Conservation (phyloP, 805 yeast genomes). For the Yamadazyma takamatsuzukensis region DNA sequence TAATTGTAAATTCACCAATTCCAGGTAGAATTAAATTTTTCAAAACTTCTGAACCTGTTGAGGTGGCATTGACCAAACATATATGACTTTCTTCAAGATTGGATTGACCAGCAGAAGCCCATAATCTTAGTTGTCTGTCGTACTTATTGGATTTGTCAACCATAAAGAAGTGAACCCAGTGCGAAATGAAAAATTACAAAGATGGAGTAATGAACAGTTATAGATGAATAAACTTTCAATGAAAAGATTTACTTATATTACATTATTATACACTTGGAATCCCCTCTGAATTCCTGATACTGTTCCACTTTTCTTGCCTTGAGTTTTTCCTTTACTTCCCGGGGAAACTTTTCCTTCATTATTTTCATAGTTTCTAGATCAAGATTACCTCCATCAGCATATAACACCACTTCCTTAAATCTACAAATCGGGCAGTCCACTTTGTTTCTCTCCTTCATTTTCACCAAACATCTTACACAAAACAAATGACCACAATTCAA, state of each 20-base stretch:
- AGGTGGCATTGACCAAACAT: constrained; percentile 55
- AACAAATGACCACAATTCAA: constrained; percentile 64
- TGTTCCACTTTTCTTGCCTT: constrained; percentile 45
- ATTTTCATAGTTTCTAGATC: constrained; percentile 51
- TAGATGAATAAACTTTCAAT: too few relatives aligned
- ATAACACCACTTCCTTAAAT: constrained; percentile 45
- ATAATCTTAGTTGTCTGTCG: constrained; percentile 83
- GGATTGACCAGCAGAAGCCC: constrained; percentile 78
- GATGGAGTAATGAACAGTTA: too few relatives aligned
- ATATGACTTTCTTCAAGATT: constrained; percentile 55
- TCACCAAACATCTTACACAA: constrained; percentile 70
- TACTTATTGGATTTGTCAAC: constrained; percentile 52
- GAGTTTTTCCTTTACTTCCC: constrained; percentile 61
- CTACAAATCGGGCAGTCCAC: constrained; percentile 69
- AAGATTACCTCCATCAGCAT: constrained; percentile 58
- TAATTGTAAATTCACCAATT: constrained; percentile 58
- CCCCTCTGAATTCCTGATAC: constrained; percentile 22
- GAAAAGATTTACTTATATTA: too few relatives aligned
- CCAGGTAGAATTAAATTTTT: constrained; percentile 80
- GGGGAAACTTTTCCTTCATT: constrained; percentile 60
- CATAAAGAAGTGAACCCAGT: too few relatives aligned
- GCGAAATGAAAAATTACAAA: too few relatives aligned
- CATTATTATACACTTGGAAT: constrained; percentile 13
- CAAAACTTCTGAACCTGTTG: constrained; percentile 61
- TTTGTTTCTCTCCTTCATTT: constrained; percentile 47